A percentile compares a stretch with the other conserved stretches of the same genome.
Evolutionary conservation across 176 grass and related monocot species (phyloP).

Genomic region (Oryza brachyantha): DNA sequence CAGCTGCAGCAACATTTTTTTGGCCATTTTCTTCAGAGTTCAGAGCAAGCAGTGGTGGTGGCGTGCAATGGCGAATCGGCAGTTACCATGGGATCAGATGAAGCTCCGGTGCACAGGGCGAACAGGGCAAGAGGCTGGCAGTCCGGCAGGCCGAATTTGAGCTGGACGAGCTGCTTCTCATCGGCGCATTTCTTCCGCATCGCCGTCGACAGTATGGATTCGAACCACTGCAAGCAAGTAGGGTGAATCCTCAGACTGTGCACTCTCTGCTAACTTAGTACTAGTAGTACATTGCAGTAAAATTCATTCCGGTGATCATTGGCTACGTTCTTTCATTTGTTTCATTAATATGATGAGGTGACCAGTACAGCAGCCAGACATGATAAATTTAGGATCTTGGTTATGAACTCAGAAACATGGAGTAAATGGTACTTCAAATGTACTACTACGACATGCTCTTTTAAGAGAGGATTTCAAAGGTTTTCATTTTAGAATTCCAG

Average conservation of each 20-base stretch:
- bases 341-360: neutral
- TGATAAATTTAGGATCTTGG: neutral
- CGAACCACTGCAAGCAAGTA: slow-evolving; percentile 69
- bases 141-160: slow-evolving; percentile 51
- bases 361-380: neutral
- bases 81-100: slow-evolving; percentile 78
- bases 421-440: neutral
- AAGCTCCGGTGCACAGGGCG: slow-evolving; percentile 77
- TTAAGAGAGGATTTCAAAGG: neutral
- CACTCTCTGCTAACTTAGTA: too few relatives aligned
- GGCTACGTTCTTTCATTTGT: neutral
- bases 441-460: neutral
- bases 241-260: neutral
- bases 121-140: slow-evolving; percentile 80
- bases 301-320: neutral
- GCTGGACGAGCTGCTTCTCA: slow-evolving; percentile 75
- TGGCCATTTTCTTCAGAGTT: neutral
- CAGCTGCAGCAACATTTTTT: slow-evolving; percentile 39
- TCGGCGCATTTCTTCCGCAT: slow-evolving; percentile 71
- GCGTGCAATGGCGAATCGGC: neutral
- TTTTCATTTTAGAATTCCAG: neutral
- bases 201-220: slow-evolving; percentile 61
- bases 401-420: neutral
- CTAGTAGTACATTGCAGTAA: neutral
- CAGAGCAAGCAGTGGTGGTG: neutral